Base-by-base conservation (phyloP, 2,329 filamentous ascomycete genomes). In the Fusarium sp. region DNA sequence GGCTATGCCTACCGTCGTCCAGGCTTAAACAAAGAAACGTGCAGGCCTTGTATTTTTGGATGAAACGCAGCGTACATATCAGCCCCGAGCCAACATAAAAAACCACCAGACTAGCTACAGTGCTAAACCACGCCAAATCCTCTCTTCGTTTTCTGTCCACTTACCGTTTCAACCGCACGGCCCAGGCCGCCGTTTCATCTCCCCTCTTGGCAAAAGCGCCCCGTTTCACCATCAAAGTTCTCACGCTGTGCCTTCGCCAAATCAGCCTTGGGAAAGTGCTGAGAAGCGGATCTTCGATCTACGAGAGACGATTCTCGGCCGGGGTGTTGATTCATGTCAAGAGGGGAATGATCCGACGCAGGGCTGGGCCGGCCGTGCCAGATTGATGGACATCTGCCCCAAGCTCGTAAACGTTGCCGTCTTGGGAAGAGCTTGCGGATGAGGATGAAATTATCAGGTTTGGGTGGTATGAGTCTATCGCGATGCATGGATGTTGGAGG, bases 381-480 rank as follows among this genome's bases (percentile, higher is more conserved):
- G 45, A 46, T 57, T 71, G 44, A 61, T 55, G 43, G 39, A 31
- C 9, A 24, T 15, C 22, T 17, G 17, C 11, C 26, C 20, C 10
- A 26, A n/a, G 31, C 33, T 58, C 68, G 68, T 53, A 55, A 52
- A 15, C 34, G 33, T 72, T 67, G 50, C 69, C 63, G 22, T 57
- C 39, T 68, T 49, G 31, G 69, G 69, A 65, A 58, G 43, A 42
- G 31, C 38, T 72, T 72, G 69, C 69, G 69, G 58, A 55, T 26
- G 43, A 22, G 1, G 15, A 33, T 9, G 22, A 20, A 48, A 20
- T 67, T n/a, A 28, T 43, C 28, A 36, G 28, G 26, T 49, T 51
- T 51, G 18, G 44, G 39, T 65, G 28, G 10, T 10, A 31, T 31
- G 63, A 67, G 24, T 38, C 40, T 43, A 45, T 56, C 49, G 40